Percentiles rank a stretch among this genome's conserved stretches.
These are phyloP conservation scores for Cercospora berteroae DNA, from an alignment of 2,329 filamentous ascomycete species.

Conservation along the genomic window DNA sequence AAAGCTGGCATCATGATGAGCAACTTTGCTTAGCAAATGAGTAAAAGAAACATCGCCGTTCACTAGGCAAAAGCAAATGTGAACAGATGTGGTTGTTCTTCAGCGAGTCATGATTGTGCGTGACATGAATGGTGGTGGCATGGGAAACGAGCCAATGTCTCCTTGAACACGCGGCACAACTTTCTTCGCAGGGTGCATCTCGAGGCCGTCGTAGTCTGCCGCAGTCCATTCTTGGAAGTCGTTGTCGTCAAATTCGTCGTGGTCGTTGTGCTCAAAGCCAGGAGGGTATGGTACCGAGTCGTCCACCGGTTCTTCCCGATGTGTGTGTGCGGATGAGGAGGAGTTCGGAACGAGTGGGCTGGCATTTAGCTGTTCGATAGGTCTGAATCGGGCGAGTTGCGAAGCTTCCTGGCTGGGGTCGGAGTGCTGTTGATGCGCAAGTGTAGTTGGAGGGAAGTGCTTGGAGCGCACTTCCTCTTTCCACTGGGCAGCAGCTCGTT, in stretches of 20 bases:
- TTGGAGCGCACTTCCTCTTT: conserved; percentile 11
- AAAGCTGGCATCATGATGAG: background rate
- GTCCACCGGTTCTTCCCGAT: background rate
- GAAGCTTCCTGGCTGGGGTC: background rate
- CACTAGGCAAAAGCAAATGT: background rate
- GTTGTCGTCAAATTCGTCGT: conserved; percentile 1
- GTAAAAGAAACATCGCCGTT: background rate
- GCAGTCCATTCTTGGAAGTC: background rate
- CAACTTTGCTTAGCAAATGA: background rate
- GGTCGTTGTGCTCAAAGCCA: background rate
- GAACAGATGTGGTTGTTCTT: background rate
- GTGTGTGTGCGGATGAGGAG: background rate
- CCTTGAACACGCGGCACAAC: background rate
- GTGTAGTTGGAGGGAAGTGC: conserved; percentile 10
- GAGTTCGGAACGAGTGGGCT: conserved; percentile 4
- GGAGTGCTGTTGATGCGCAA: background rate
- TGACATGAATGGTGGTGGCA: background rate
- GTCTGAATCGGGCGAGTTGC: background rate
- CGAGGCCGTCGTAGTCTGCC: conserved; percentile 6
- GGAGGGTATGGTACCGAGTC: background rate
- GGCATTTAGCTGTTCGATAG: background rate
- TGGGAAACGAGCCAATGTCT: conserved; percentile 1
- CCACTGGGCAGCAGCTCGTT: background rate
- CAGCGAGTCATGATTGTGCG: background rate
- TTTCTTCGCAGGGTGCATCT: background rate